phyloP scores from a whole-genome alignment of 2,329 filamentous ascomycete genomes.

The Cladosporium sphaerospermum region DNA sequence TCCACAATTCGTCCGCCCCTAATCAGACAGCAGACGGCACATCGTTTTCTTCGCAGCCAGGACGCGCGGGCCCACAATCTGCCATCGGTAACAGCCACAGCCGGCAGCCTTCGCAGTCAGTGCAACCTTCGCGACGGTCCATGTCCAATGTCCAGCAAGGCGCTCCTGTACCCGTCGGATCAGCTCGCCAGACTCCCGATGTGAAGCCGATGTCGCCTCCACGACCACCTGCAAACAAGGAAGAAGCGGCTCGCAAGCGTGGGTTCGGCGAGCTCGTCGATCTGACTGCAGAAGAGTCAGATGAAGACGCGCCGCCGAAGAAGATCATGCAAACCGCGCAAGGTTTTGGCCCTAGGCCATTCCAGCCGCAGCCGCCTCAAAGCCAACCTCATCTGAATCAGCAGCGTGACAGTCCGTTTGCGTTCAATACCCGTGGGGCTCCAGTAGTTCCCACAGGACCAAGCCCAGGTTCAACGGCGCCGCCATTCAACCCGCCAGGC shows the following conservation, averaged over 20 bases:
- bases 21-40: not conserved
- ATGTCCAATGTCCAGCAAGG: not conserved
- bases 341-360: not conserved
- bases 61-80: not conserved
- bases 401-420: too few relatives aligned
- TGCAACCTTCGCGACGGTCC: not conserved
- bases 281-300: constrained; percentile 35
- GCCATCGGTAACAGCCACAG: not conserved
- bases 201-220: constrained; percentile 20
- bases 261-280: constrained; percentile 50
- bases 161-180: not conserved
- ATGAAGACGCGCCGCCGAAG: constrained; percentile 43
- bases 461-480: not conserved
- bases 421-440: too few relatives aligned
- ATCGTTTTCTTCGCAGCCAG: too few relatives aligned
- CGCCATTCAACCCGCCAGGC: not conserved
- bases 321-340: constrained; percentile 28
- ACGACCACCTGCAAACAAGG: constrained; percentile 41
- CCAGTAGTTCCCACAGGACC: not conserved
- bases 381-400: too few relatives aligned
- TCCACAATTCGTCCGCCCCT: constrained; percentile 18
- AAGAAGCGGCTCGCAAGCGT: constrained; percentile 50
- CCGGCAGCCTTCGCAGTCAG: not conserved
- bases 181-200: constrained; percentile 18
- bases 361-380: not conserved